These are phyloP conservation scores for Heimioporus sp. DNA, from an alignment of 768 basidiomycete genomes.

Conservation along the genomic window DNA sequence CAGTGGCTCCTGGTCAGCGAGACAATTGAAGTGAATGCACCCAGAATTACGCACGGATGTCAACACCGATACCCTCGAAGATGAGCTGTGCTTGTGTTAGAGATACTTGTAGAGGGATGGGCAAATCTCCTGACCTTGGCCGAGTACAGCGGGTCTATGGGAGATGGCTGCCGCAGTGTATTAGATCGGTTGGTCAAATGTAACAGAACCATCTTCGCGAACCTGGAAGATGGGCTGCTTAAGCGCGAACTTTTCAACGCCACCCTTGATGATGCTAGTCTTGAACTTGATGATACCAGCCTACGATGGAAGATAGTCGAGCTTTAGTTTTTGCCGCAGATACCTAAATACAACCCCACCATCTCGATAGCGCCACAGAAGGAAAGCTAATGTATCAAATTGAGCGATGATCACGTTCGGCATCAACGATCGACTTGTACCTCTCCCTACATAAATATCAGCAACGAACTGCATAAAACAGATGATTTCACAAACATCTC, in stretches of 20 bases:
- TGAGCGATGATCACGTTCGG: neutral
- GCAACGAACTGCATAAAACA: neutral
- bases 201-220: constrained; percentile 4
- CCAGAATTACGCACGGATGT: constrained; percentile 47
- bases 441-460: constrained; percentile 46
- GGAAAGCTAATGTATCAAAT: constrained; percentile 42
- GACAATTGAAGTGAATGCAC: neutral
- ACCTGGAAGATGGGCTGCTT: constrained; percentile 77
- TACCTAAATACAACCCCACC: constrained; percentile 30
- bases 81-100: constrained; percentile 43
- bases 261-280: constrained; percentile 70
- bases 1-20: neutral
- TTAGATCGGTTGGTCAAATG: neutral
- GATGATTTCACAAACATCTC: constrained; percentile 46
- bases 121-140: constrained; percentile 44
- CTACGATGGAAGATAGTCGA: constrained; percentile 24
- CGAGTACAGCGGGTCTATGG: constrained; percentile 72
- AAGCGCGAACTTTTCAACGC: constrained; percentile 69
- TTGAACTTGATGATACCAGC: constrained; percentile 73
- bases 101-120: neutral
- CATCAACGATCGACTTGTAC: constrained; percentile 28
- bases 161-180: constrained; percentile 53
- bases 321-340: neutral
- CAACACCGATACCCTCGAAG: constrained; percentile 75
- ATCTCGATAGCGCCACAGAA: constrained; percentile 82